Base-by-base conservation (phyloP, 495 filamentous ascomycete species). In the Echria macrotheca region DNA sequence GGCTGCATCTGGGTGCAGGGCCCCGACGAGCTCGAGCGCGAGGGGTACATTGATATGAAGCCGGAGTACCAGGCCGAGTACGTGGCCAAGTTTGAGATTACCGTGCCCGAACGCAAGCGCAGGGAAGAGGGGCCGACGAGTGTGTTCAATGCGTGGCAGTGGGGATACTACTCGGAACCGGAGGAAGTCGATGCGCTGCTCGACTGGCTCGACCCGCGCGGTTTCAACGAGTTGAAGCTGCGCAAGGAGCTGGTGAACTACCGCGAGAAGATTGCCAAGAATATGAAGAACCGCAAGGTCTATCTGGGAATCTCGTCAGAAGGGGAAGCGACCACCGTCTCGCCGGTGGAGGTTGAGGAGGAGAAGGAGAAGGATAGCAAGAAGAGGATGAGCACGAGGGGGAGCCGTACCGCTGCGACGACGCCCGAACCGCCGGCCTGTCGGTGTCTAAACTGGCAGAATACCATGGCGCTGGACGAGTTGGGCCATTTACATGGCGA, bases 1-100 rank as follows among this genome's bases (percentile, higher is more conserved):
- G 93, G 88, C 7, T 86, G 89, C 45, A 69, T 98, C 32, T 98
- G 93, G 93, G 83, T 98, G 21, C 93, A 98, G 65, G 93, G 93
- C 0, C 93, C 93, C 0, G 87, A 95, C 64, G 86, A 91, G 35
- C 76, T 91, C 62, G 93, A 98, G 66, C 78, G 86, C 5, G 77
- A 84, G 36, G 93, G 91, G 2, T 83, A 74, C 48, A 87, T 95
- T 58, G 85, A 94, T 47, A 76, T 88, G 59, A 47, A 56, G 12
- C 66, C 78, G 11, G 82, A 88, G 21, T 77, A 79, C 18, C 79
- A 90, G 50, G 68, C 76, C 28, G 70, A 74, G 53, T 84, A 85
- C 58, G 70, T 71, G 42, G 67, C 69, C 44, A 81, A 82, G 49
- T 88, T 90, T 63, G 77, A 83, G 46, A 82, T 89, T 60, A 91